Percentiles rank a stretch among this genome's conserved stretches.
phyloP scores from a whole-genome alignment of 331 rosid genomes.

The Malus hybrid region DNA sequence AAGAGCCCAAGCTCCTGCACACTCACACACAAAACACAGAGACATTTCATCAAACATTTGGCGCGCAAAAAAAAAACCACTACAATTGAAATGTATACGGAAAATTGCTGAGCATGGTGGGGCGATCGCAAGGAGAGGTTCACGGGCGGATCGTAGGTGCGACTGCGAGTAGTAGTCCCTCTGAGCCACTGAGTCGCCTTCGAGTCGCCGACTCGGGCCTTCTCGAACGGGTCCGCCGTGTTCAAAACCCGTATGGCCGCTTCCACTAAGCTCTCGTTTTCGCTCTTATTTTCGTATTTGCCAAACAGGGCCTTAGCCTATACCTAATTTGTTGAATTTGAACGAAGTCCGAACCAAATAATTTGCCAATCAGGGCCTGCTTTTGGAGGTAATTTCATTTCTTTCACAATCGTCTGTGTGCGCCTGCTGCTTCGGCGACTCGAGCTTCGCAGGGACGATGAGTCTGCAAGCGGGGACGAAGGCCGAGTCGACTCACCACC shows the following conservation, averaged over 20 bases:
- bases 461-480: slow-evolving; percentile 43
- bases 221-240: slow-evolving; percentile 76
- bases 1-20: slow-evolving; percentile 81
- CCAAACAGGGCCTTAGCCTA: too few relatives aligned
- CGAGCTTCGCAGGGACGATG: slow-evolving; percentile 33
- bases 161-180: slow-evolving; percentile 41
- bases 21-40: not conserved
- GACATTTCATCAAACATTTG: slow-evolving; percentile 25
- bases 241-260: slow-evolving; percentile 73
- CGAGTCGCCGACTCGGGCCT: slow-evolving; percentile 60
- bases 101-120: slow-evolving; percentile 63
- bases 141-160: slow-evolving; percentile 38
- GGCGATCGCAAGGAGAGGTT: slow-evolving; percentile 56
- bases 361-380: not conserved
- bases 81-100: not conserved
- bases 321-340: too few relatives aligned
- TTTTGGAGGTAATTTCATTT: not conserved
- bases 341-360: not conserved
- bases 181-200: slow-evolving; percentile 68
- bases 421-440: not conserved
- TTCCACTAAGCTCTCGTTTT: slow-evolving; percentile 44
- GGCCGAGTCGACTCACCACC: slow-evolving; percentile 58
- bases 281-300: not conserved
- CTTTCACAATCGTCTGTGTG: not conserved
- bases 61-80: not conserved